Conservation (phyloP, 345 rosid species). For the Brassica rapa region DNA sequence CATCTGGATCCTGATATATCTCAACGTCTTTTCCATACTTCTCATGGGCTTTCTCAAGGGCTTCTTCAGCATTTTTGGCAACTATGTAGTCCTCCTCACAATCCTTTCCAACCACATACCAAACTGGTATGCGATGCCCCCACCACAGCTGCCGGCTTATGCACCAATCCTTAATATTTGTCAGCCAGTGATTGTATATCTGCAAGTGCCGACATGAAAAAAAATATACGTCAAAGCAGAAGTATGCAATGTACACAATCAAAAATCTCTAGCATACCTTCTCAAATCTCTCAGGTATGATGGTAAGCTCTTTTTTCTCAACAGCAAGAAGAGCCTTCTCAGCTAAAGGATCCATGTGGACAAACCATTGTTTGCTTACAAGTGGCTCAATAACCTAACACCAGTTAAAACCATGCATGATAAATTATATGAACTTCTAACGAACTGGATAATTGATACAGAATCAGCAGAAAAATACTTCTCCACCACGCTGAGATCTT, state of each 20-base stretch:
- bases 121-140: conserved; percentile 99
- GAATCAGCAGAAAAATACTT: conserved; percentile 52
- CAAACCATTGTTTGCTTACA: conserved; percentile 97
- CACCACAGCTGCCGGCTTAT: conserved; percentile 99
- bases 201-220: conserved; percentile 34
- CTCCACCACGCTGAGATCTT: conserved; percentile 98
- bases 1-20: conserved; percentile 95
- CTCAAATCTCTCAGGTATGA: conserved; percentile 93
- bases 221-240: conserved; percentile 1
- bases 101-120: conserved; percentile 89
- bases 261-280: conserved; percentile 53
- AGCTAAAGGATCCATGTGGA: conserved; percentile 90
- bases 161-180: conserved; percentile 99
- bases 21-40: conserved; percentile 83
- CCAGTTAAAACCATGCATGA: conserved; percentile 26
- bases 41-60: conserved; percentile 69
- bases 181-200: conserved; percentile 95
- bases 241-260: not conserved
- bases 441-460: conserved; percentile 18
- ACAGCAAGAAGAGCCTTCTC: conserved; percentile 94
- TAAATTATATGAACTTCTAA: conserved; percentile 15
- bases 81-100: conserved; percentile 85
- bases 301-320: conserved; percentile 69
- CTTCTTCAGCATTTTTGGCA: conserved; percentile 76
- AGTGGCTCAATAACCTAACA: conserved; percentile 87